Percentiles rank a stretch among this genome's conserved stretches.
These are phyloP conservation scores for Jaapia argillacea DNA, from an alignment of 768 basidiomycete genomes.

Conservation along the genomic window DNA sequence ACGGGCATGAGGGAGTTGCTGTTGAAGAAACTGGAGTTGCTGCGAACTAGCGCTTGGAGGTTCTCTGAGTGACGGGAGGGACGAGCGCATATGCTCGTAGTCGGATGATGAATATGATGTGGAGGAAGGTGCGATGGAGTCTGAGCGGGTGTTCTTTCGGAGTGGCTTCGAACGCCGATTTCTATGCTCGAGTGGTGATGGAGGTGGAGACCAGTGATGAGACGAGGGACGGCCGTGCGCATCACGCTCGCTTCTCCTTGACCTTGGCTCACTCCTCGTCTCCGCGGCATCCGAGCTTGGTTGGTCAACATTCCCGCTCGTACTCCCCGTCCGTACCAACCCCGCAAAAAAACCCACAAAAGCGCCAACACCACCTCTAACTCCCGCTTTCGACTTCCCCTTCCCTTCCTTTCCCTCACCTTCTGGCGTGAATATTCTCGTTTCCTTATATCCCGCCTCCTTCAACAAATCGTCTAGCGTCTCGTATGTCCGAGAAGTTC, in stretches of 20 bases:
- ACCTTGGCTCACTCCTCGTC: too few species aligned
- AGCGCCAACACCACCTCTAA: conserved; percentile 35
- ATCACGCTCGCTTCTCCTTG: too few species aligned
- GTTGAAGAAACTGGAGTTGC: conserved; percentile 4
- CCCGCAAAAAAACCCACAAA: conserved; percentile 62
- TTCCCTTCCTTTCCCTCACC: conserved; percentile 37
- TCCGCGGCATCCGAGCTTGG: not conserved
- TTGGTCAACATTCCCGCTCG: not conserved
- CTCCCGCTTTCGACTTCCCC: conserved; percentile 22
- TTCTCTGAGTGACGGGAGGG: too few species aligned
- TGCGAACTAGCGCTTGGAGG: conserved; percentile 8
- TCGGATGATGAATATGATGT: too few species aligned
- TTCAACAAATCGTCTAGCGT: conserved; percentile 76
- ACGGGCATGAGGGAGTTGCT: not conserved
- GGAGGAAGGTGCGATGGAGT: not conserved
- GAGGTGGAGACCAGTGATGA: not conserved
- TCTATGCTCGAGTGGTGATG: not conserved
- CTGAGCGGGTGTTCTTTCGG: too few species aligned
- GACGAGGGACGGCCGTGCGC: not conserved
- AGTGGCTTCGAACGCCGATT: too few species aligned
- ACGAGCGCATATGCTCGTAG: too few species aligned
- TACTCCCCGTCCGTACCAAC: conserved; percentile 29
- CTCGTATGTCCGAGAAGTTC: conserved; percentile 75
- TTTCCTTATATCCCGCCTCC: conserved; percentile 90
- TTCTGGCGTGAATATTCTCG: conserved; percentile 82